phyloP scores from a whole-genome alignment of 2,329 filamentous ascomycete genomes.

The Daldinia sp. region DNA sequence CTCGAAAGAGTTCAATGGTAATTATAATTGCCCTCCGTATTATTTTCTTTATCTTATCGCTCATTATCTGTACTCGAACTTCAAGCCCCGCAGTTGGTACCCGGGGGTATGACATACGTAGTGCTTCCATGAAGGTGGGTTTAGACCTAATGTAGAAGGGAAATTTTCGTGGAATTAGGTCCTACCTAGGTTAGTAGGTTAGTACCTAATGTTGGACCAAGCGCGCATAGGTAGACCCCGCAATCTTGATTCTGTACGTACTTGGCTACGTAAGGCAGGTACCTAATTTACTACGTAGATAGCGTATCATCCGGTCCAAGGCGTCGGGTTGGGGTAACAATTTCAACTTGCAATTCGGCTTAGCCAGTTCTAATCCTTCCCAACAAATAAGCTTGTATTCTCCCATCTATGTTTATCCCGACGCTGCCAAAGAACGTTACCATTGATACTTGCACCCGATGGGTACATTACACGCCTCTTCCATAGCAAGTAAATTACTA shows the following conservation, averaged over 20 bases:
- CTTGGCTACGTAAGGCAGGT: not conserved
- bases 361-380: not conserved
- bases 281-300: not conserved
- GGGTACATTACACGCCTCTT: constrained; percentile 11
- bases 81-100: not conserved
- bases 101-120: too few relatives aligned
- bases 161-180: too few relatives aligned
- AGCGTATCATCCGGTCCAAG: constrained; percentile 23
- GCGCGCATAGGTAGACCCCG: too few relatives aligned
- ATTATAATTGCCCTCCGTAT: not conserved
- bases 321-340: constrained; percentile 19
- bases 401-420: not conserved
- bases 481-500: not conserved
- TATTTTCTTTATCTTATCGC: constrained; percentile 1
- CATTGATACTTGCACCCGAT: too few relatives aligned
- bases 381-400: constrained; percentile 18
- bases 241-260: too few relatives aligned
- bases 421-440: not conserved
- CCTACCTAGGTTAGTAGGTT: too few relatives aligned
- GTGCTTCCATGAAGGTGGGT: too few relatives aligned
- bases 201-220: not conserved
- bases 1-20: not conserved
- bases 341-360: not conserved
- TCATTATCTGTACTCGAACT: too few relatives aligned
- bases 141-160: too few relatives aligned